Base-by-base conservation (phyloP, 306 rosid species). In the Prunus mongolica region DNA sequence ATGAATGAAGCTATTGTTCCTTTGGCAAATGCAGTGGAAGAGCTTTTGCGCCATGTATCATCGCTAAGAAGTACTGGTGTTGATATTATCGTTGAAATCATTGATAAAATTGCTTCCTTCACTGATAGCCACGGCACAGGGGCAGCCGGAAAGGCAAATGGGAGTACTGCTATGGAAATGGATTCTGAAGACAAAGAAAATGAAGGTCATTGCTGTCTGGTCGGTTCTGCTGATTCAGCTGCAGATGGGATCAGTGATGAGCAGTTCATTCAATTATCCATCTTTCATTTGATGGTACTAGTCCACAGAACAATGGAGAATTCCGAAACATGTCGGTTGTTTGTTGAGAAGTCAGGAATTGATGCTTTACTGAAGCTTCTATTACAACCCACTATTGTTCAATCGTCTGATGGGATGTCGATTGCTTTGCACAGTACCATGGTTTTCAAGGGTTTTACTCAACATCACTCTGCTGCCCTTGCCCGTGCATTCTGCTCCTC, bases 1-100 rank as follows among this genome's bases (percentile, higher is more conserved):
- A 89, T 94, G 97, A 90, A 94, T 79, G 98, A 92, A 74, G 98
- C 98, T 50, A 86, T 94, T 85, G 94, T 94, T 83, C 98, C 96
- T 44, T 74, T 94, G 69, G 92, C 97, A 66, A 94, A 94, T 84
- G 91, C 98, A 10, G 96, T 94, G 77, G 98, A 94, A 88, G 98
- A 94, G 83, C 95, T 94, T 81, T 86, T 91, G 73, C 96, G 98
- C 50, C 98, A 94, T 58, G 96, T 94, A 64, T 83, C 98, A 75
- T 90, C 93, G 19, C 75, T 94, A 76, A 91, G 97, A 90, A 84
- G 89, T 84, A 86, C 83, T 44, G 97, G 98, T 73, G 97, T 94
- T 77, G 98, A 88, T 74, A 91, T 94, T 57, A 91, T 94, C 67
- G 84, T 91, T 85, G 96, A 94, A 83, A 85, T 94, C 65, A 81